These are phyloP conservation scores for Crithidia bombi DNA, from an alignment of 208 protist genomes.

Conservation along the genomic window DNA sequence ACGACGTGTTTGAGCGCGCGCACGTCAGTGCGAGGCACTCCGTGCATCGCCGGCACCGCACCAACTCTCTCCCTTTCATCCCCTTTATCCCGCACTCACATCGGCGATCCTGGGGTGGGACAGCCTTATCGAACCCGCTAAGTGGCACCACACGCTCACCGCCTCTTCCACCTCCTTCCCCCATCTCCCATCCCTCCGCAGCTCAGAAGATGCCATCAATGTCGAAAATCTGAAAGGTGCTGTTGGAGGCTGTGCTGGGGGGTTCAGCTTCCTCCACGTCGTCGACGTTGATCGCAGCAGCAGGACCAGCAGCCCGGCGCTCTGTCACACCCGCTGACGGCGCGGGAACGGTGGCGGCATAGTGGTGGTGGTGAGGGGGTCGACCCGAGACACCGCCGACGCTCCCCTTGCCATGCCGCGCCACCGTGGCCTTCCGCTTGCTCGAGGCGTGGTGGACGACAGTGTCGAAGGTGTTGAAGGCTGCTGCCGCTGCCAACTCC, in stretches of 20 bases:
- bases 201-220: constrained; percentile 73
- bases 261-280: constrained; percentile 9
- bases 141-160: too few species aligned
- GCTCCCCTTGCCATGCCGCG: constrained; percentile 7
- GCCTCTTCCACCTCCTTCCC: too few species aligned
- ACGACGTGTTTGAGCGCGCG: too few species aligned
- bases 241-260: background rate
- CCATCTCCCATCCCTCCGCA: too few species aligned
- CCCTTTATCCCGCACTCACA: too few species aligned
- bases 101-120: too few species aligned
- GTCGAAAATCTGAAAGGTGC: constrained; percentile 68
- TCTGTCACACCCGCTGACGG: background rate
- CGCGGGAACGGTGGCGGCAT: background rate
- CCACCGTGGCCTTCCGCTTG: constrained; percentile 32
- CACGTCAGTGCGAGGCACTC: too few species aligned
- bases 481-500: background rate
- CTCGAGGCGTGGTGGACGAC: constrained; percentile 44
- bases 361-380: background rate
- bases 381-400: background rate
- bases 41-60: too few species aligned
- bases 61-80: too few species aligned
- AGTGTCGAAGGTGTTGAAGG: constrained; percentile 72
- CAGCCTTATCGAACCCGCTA: too few species aligned
- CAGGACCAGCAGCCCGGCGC: background rate
- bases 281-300: background rate